Evolutionary conservation across 768 basidiomycete genomes (phyloP), one percentile per base, ranked within the genome.

Genomic region (Gymnopilus junonius): DNA sequence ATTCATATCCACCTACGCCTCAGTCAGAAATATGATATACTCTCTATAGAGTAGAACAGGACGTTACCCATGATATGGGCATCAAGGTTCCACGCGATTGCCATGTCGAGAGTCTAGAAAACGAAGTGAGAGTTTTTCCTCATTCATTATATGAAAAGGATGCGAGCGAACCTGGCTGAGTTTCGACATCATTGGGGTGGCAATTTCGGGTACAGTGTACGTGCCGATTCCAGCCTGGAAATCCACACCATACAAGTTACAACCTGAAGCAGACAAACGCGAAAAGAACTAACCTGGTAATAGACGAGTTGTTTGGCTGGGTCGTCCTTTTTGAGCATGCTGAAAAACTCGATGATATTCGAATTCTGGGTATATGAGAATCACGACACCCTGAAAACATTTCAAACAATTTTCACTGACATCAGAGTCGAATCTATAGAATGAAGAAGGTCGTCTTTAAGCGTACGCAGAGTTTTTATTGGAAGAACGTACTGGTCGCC

Each of bases 191-290:
- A 82, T 50, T 0, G 82, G 83, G 0, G 79, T 82, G 0, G 80
- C 79, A 8, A 80, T 71, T 58, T 81, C 63, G 0, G 81, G 81
- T 2, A 73, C 65, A 2, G 77, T 81, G 67, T 85, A 85, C 0
- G 84, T 86, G 2, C 85, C 84, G 61, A 85, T 84, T 4, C 84
- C 85, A 32, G 85, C 80, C 83, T 85, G 62, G 8, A 31, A 12
- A 12, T 17, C 5, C 2, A 20, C 7, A 57, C 15, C 31, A 31
- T 32, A n/a, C 14, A 53, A 21, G 1, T 15, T 10, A n/a, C 20
- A 10, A 25, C 12, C 4, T 11, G 21, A 5, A 1, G 27, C n/a
- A 11, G 29, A 23, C 3, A 21, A 5, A 42, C 25, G 25, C 8
- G 3, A 27, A 20, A 48, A 31, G 14, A 23, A 7, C 55, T 7